phyloP scores from a whole-genome alignment of 2,329 filamentous ascomycete genomes.

The Didymella arachidicola region DNA sequence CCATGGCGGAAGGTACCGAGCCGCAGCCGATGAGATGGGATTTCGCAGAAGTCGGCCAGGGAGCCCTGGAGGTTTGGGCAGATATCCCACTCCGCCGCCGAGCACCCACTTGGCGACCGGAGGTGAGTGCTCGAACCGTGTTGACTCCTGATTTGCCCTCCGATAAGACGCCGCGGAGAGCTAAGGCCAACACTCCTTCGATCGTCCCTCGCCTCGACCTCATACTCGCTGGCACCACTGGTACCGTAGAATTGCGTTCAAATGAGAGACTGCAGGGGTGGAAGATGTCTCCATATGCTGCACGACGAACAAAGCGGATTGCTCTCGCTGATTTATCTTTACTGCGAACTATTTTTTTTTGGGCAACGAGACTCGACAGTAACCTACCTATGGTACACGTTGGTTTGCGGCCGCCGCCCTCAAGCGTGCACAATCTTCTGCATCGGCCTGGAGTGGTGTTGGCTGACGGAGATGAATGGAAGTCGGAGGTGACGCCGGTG shows the following conservation, averaged over 20 bases:
- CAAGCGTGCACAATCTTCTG: slow-evolving; percentile 1
- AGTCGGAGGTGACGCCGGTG: slow-evolving; percentile 6
- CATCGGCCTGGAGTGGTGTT: slow-evolving; percentile 1
- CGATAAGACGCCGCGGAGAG: slow-evolving; percentile 10
- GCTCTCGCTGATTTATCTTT: too few relatives aligned
- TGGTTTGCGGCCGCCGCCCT: slow-evolving; percentile 1
- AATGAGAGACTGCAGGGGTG: too few relatives aligned
- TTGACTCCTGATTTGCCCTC: slow-evolving; percentile 11
- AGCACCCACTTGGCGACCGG: slow-evolving; percentile 15
- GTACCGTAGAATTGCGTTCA: not conserved
- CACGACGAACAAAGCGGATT: too few relatives aligned
- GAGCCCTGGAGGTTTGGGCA: slow-evolving; percentile 7
- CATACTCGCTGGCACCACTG: not conserved
- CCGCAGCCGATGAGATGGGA: slow-evolving; percentile 30
- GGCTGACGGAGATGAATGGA: slow-evolving; percentile 10
- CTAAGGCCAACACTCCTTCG: slow-evolving; percentile 1
- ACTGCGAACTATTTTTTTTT: too few relatives aligned
- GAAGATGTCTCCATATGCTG: too few relatives aligned
- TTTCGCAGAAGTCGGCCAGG: not conserved
- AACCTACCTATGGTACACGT: not conserved
- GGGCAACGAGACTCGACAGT: too few relatives aligned
- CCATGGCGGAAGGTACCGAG: slow-evolving; percentile 30
- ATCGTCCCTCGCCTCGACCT: slow-evolving; percentile 3
- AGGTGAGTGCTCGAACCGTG: slow-evolving; percentile 4
- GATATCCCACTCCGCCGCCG: slow-evolving; percentile 12